Conservation (phyloP, 257 asterid species). For the Solanum sitiens region DNA sequence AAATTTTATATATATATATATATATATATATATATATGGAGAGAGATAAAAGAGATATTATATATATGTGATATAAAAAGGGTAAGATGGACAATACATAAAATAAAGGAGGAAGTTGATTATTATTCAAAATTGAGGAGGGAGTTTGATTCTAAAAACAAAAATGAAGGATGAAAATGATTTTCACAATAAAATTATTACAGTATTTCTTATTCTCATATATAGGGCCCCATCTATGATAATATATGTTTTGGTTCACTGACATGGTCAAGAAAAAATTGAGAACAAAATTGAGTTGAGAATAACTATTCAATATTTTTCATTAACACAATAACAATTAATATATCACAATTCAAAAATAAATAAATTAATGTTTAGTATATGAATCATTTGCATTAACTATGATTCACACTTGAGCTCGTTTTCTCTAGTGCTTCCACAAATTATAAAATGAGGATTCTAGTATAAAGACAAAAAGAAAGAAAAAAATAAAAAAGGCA, state of each 20-base stretch:
- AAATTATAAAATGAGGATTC: background rate
- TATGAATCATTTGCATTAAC: background rate
- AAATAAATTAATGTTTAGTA: no score
- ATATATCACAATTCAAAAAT: background rate
- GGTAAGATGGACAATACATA: background rate
- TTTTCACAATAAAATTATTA: no score
- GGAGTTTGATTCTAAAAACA: no score
- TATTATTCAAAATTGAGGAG: background rate
- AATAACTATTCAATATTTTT: background rate
- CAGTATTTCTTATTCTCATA: no score
- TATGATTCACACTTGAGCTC: background rate
- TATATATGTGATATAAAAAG: background rate
- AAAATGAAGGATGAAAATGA: background rate
- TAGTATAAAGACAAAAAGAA: background rate
- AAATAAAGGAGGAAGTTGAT: no score
- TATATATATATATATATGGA: no score
- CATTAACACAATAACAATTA: background rate
- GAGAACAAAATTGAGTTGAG: background rate
- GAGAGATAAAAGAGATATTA: no score
- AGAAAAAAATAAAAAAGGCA: no score
- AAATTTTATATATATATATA: no score
- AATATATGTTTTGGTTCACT: background rate
- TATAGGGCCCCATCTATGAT: no score
- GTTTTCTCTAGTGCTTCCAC: background rate
- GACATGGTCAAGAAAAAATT: background rate